Percentiles rank a stretch among this genome's conserved stretches.
These are phyloP conservation scores for Penicillium lagena DNA, from an alignment of 495 filamentous ascomycete species.

Conservation along the genomic window DNA sequence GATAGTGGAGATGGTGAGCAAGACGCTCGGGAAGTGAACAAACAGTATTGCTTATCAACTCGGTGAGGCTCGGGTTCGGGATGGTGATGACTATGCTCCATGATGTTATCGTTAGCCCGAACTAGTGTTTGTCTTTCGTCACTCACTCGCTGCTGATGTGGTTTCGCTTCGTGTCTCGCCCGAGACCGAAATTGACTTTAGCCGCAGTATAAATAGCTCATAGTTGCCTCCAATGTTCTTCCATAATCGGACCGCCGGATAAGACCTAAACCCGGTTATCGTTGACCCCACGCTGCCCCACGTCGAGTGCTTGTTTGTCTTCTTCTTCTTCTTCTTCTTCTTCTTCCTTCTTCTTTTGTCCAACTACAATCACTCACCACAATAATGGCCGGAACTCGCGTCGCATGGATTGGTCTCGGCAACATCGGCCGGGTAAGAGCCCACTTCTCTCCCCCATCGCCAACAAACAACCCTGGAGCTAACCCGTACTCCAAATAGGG, in stretches of 20 bases:
- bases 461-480: background rate
- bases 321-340: background rate
- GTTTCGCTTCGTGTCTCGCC: too few relatives aligned
- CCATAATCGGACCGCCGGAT: slow-evolving; percentile 6
- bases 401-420: slow-evolving; percentile 79
- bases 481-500: slow-evolving; percentile 46
- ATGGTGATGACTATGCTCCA: background rate
- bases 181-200: too few relatives aligned
- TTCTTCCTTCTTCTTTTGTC: background rate
- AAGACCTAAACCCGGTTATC: slow-evolving; percentile 11
- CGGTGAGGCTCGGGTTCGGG: background rate
- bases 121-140: too few relatives aligned
- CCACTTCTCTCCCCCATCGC: background rate
- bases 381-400: slow-evolving; percentile 15
- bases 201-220: too few relatives aligned
- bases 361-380: background rate
- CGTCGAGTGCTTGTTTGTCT: slow-evolving; percentile 12
- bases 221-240: background rate
- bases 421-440: slow-evolving; percentile 79
- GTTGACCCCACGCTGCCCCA: slow-evolving; percentile 6
- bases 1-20: slow-evolving; percentile 7
- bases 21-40: background rate
- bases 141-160: too few relatives aligned
- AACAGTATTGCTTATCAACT: background rate
- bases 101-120: too few relatives aligned